Percentiles rank a stretch among this genome's conserved stretches.
Evolutionary conservation across 768 basidiomycete genomes (phyloP).

Genomic region (Trametes cinnabarina): DNA sequence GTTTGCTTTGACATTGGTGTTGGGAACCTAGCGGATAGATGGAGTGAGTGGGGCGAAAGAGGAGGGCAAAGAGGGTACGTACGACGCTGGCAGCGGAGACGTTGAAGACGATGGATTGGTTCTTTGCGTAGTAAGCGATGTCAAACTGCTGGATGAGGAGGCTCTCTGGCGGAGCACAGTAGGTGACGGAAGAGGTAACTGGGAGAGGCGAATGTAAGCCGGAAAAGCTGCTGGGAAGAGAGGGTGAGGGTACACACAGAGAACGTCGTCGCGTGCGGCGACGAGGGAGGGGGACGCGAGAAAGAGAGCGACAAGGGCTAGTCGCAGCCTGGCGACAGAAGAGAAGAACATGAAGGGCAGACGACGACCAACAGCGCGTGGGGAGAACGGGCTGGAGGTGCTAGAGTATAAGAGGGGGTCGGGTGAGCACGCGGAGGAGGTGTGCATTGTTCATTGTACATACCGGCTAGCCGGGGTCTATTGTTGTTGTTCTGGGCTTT

Average conservation of each 20-base stretch:
- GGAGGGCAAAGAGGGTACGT: slow-evolving; percentile 3
- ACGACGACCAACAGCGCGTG: not conserved
- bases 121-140: slow-evolving; percentile 64
- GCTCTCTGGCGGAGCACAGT: slow-evolving; percentile 77
- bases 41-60: slow-evolving; percentile 15
- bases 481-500: slow-evolving; percentile 12
- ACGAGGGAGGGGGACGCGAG: slow-evolving; percentile 36
- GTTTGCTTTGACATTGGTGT: slow-evolving; percentile 80
- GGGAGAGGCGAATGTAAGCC: slow-evolving; percentile 5
- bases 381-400: slow-evolving; percentile 5
- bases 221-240: slow-evolving; percentile 9
- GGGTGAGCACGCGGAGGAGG: slow-evolving; percentile 10
- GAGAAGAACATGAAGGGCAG: slow-evolving; percentile 55
- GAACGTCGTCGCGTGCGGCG: slow-evolving; percentile 49
- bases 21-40: slow-evolving; percentile 49
- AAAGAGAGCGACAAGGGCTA: slow-evolving; percentile 39
- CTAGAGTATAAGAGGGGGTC: not conserved
- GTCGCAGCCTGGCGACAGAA: slow-evolving; percentile 81
- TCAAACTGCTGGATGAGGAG: slow-evolving; percentile 80
- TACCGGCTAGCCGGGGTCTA: not conserved
- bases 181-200: slow-evolving; percentile 89
- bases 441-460: slow-evolving; percentile 12
- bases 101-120: slow-evolving; percentile 78
- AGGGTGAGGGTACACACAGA: slow-evolving; percentile 50
- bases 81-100: slow-evolving; percentile 86